Conservation (phyloP, 352 stramenopile species). For the Globisporangium takayamanum region DNA sequence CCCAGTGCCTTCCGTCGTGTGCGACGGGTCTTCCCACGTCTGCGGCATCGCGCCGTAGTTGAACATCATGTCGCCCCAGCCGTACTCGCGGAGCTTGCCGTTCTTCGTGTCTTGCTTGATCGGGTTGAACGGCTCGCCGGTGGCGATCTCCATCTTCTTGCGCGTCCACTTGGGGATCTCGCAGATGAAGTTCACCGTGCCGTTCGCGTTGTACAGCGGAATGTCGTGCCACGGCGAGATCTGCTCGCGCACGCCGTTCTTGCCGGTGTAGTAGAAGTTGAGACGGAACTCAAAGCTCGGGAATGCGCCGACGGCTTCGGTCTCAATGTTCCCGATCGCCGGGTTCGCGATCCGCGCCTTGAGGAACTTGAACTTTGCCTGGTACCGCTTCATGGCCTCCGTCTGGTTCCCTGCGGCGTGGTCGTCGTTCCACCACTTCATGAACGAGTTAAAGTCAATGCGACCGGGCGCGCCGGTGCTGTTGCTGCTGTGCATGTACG, state of each 20-base stretch:
- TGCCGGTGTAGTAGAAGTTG: constrained; percentile 86
- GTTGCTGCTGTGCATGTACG: constrained; percentile 49
- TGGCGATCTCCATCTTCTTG: constrained; percentile 99
- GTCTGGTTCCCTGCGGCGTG: constrained; percentile 59
- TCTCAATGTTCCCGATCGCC: constrained; percentile 76
- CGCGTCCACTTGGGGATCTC: constrained; percentile 98
- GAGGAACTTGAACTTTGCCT: constrained; percentile 88
- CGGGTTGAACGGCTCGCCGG: constrained; percentile 92
- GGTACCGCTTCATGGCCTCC: constrained; percentile 78
- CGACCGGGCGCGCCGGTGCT: constrained; percentile 23
- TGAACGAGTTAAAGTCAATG: constrained; percentile 85
- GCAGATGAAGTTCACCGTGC: constrained; percentile 88
- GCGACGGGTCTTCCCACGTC: constrained; percentile 98
- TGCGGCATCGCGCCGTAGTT: constrained; percentile 99
- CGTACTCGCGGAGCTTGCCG: constrained; percentile 93
- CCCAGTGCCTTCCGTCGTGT: constrained; percentile 77
- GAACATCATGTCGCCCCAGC: constrained; percentile 97
- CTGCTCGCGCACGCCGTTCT: constrained; percentile 61
- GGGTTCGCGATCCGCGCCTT: constrained; percentile 84
- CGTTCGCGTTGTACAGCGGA: constrained; percentile 89
- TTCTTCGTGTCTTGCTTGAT: constrained; percentile 99
- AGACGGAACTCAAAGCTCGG: constrained; percentile 86
- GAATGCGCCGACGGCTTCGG: constrained; percentile 67
- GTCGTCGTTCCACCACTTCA: constrained; percentile 88
- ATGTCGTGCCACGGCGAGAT: constrained; percentile 99